phyloP scores from a whole-genome alignment of 768 basidiomycete species.

The Ramaria sp. region DNA sequence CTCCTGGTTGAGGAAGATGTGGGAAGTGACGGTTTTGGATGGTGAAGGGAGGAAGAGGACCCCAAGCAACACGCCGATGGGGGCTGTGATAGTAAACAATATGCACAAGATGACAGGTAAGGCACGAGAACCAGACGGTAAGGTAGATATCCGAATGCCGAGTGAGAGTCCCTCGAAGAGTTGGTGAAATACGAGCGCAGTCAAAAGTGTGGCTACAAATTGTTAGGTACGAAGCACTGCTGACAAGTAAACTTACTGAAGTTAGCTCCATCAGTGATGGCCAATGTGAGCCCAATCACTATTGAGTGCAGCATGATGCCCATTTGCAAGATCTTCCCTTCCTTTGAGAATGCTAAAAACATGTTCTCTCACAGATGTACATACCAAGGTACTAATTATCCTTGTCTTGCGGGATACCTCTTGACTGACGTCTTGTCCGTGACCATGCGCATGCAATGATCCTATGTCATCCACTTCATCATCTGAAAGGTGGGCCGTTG shows the following conservation, averaged over 20 bases:
- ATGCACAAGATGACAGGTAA: slow-evolving; percentile 15
- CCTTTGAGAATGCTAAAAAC: neutral
- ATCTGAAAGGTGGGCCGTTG: neutral
- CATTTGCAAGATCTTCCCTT: slow-evolving; percentile 57
- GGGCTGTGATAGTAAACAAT: slow-evolving; percentile 52
- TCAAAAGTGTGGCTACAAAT: slow-evolving; percentile 52
- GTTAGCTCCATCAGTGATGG: slow-evolving; percentile 56
- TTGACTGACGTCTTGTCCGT: slow-evolving; percentile 12
- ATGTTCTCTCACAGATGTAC: slow-evolving; percentile 14
- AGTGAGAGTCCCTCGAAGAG: slow-evolving; percentile 77
- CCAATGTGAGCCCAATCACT: slow-evolving; percentile 68
- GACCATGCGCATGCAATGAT: neutral
- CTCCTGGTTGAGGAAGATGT: slow-evolving; percentile 1
- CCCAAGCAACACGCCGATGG: slow-evolving; percentile 54
- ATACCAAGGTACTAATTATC: slow-evolving; percentile 63
- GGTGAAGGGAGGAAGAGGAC: slow-evolving; percentile 31
- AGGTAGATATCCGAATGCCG: slow-evolving; percentile 65
- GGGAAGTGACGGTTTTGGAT: slow-evolving; percentile 6
- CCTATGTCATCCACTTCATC: neutral
- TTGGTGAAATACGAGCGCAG: slow-evolving; percentile 74
- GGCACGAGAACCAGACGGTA: slow-evolving; percentile 32
- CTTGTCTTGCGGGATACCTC: slow-evolving; percentile 39
- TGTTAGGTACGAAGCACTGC: neutral
- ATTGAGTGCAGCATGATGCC: slow-evolving; percentile 82
- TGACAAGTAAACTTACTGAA: slow-evolving; percentile 41